These are phyloP conservation scores for Leersia perrieri DNA, from an alignment of 176 grass and related monocot species.

Conservation along the genomic window DNA sequence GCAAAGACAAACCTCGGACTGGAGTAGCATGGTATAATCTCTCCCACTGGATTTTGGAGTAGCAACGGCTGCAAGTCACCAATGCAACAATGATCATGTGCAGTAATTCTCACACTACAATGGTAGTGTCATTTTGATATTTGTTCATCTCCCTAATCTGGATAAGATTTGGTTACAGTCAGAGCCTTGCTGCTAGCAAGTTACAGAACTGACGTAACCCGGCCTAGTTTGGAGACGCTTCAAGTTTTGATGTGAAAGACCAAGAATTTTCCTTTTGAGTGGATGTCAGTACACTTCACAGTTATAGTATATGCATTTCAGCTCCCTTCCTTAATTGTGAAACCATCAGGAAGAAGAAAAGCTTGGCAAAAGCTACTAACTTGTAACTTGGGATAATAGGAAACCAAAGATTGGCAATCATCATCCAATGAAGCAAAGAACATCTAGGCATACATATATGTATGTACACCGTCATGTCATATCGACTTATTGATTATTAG, in stretches of 20 bases:
- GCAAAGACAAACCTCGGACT: background rate
- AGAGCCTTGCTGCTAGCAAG: background rate
- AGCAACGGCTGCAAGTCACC: background rate
- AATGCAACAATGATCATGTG: background rate
- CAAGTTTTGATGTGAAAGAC: background rate
- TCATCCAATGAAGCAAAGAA: background rate
- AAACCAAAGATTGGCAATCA: background rate
- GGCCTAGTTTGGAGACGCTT: slow-evolving; percentile 4
- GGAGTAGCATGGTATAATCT: too few species aligned
- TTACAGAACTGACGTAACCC: background rate
- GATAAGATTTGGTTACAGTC: background rate
- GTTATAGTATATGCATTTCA: background rate
- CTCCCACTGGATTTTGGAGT: background rate
- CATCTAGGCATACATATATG: too few species aligned
- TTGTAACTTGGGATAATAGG: background rate
- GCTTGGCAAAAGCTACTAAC: background rate
- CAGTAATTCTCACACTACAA: background rate
- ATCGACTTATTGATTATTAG: too few species aligned
- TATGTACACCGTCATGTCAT: too few species aligned
- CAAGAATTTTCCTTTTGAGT: background rate
- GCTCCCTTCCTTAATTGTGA: background rate
- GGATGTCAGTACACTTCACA: background rate
- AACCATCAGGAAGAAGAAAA: background rate
- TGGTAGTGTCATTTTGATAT: too few species aligned
- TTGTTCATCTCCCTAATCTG: background rate